These are phyloP conservation scores for Sphaerobolus stellatus DNA, from an alignment of 1,284 basidiomycete species.

Conservation along the genomic window DNA sequence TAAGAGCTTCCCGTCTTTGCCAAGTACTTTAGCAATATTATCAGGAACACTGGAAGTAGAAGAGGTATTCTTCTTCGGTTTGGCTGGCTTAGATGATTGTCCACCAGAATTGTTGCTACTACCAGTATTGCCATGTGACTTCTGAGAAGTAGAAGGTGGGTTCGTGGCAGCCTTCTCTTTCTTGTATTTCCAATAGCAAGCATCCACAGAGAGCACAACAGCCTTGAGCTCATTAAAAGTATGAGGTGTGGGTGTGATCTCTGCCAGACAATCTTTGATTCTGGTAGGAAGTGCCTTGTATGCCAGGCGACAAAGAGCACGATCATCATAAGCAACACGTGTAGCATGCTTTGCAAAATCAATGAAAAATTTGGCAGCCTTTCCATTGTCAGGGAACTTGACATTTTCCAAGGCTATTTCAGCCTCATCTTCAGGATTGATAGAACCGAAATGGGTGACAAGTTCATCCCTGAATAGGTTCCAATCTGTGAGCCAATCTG, in stretches of 20 bases:
- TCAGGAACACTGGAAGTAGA: too few species aligned
- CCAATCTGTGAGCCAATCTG: background rate
- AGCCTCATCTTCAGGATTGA: background rate
- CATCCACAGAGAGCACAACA: background rate
- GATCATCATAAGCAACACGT: background rate
- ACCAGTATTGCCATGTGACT: background rate
- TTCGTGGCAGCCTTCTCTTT: background rate
- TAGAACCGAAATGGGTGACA: background rate
- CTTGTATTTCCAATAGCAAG: background rate
- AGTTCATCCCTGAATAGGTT: background rate
- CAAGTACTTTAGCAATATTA: background rate
- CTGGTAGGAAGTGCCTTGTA: background rate
- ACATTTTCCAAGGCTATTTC: background rate
- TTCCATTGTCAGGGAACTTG: background rate
- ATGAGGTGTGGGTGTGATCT: background rate
- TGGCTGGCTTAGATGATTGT: too few species aligned
- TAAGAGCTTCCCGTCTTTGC: slow-evolving; percentile 15
- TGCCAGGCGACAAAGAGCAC: background rate
- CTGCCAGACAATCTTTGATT: too few species aligned
- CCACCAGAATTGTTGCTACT: too few species aligned
- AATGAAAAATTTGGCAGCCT: background rate
- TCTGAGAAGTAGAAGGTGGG: background rate
- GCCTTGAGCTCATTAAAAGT: background rate
- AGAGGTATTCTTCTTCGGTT: too few species aligned
- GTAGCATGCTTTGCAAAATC: background rate